Percentiles rank a stretch among this genome's conserved stretches.
phyloP scores from a whole-genome alignment of 768 basidiomycete genomes.

The Rhodotorula sphaerocarpa region DNA sequence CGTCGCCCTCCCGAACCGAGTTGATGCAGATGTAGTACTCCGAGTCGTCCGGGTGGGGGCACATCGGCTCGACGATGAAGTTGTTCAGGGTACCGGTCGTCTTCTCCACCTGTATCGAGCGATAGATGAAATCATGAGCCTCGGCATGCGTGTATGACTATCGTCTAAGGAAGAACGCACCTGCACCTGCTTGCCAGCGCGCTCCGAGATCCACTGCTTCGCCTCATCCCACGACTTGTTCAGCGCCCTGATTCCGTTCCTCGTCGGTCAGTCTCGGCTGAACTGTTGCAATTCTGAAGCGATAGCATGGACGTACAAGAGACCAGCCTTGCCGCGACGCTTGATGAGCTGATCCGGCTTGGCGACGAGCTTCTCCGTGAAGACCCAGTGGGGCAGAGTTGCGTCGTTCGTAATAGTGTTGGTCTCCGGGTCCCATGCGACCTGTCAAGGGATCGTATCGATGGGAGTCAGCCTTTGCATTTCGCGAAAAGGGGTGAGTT shows the following conservation, averaged over 20 bases:
- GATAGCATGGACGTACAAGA: slow-evolving; percentile 51
- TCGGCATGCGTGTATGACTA: neutral
- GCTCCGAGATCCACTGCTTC: slow-evolving; percentile 72
- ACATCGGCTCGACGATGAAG: slow-evolving; percentile 99
- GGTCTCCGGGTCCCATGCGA: slow-evolving; percentile 67
- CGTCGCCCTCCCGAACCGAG: slow-evolving; percentile 86
- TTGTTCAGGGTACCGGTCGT: slow-evolving; percentile 91
- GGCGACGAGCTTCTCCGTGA: slow-evolving; percentile 73
- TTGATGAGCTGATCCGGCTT: slow-evolving; percentile 99
- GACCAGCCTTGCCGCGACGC: slow-evolving; percentile 94
- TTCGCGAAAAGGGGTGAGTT: neutral
- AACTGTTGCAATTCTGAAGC: no score
- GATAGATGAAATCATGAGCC: no score
- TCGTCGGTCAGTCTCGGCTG: neutral
- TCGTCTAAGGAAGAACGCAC: slow-evolving; percentile 49
- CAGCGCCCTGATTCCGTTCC: slow-evolving; percentile 49
- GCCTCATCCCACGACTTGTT: slow-evolving; percentile 89
- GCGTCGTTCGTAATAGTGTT: slow-evolving; percentile 55
- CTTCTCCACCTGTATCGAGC: slow-evolving; percentile 62
- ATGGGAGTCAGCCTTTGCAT: neutral
- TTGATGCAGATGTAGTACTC: slow-evolving; percentile 99
- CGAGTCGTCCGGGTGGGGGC: slow-evolving; percentile 83
- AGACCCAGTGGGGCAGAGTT: slow-evolving; percentile 69
- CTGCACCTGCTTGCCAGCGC: slow-evolving; percentile 87
- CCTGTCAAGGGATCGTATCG: slow-evolving; percentile 47